Conservation (phyloP, 2,329 filamentous ascomycete genomes). For the Didymella pinodella region DNA sequence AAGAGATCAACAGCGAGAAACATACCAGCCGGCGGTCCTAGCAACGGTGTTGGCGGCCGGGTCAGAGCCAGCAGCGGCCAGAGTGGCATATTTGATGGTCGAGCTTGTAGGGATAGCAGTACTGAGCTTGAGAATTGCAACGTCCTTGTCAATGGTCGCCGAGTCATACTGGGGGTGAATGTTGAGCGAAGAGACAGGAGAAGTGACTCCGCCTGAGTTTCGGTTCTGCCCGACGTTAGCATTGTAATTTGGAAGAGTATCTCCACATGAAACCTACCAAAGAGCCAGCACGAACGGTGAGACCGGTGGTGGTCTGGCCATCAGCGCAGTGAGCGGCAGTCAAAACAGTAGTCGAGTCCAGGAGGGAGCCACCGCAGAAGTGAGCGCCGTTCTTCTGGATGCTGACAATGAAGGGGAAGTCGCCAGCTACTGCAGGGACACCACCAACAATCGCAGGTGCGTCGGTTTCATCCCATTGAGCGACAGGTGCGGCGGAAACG, state of each 20-base stretch:
- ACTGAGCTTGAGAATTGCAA: slow-evolving; percentile 39
- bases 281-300: slow-evolving; percentile 33
- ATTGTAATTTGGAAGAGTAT: slow-evolving; percentile 10
- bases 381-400: slow-evolving; percentile 31
- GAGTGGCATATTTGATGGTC: slow-evolving; percentile 33
- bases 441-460: slow-evolving; percentile 37
- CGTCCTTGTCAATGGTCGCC: slow-evolving; percentile 28
- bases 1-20: not conserved
- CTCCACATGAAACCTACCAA: slow-evolving; percentile 35
- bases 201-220: slow-evolving; percentile 31
- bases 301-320: slow-evolving; percentile 21
- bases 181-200: slow-evolving; percentile 25
- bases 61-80: slow-evolving; percentile 35
- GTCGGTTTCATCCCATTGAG: slow-evolving; percentile 29
- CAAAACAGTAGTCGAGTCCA: slow-evolving; percentile 40
- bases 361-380: slow-evolving; percentile 39
- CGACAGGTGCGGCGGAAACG: slow-evolving; percentile 32
- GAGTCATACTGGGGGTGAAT: slow-evolving; percentile 32
- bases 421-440: slow-evolving; percentile 31
- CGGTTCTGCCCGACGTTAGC: slow-evolving; percentile 20
- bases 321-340: slow-evolving; percentile 41
- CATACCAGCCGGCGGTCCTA: slow-evolving; percentile 40
- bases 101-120: slow-evolving; percentile 34
- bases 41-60: slow-evolving; percentile 28
- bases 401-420: slow-evolving; percentile 42